These are phyloP conservation scores for Quercus phellos DNA, from an alignment of 331 rosid species.

Conservation along the genomic window DNA sequence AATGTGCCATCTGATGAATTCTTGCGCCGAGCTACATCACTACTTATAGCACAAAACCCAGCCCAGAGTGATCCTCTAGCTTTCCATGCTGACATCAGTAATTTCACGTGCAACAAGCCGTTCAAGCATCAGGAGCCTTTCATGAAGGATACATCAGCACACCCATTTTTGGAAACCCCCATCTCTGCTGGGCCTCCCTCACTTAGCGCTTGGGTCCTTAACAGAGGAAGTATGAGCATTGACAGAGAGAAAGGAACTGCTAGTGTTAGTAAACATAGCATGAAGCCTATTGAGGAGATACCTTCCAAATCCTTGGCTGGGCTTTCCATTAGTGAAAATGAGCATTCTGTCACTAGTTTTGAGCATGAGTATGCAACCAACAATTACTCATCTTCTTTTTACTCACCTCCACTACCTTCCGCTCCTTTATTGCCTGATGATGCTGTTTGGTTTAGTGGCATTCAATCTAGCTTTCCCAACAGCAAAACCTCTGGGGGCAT, in stretches of 20 bases:
- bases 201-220: slow-evolving; percentile 88
- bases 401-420: slow-evolving; percentile 71
- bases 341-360: slow-evolving; percentile 24
- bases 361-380: slow-evolving; percentile 22
- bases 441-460: slow-evolving; percentile 54
- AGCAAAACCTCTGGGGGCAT: slow-evolving; percentile 11
- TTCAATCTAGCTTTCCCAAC: slow-evolving; percentile 26
- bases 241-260: slow-evolving; percentile 37
- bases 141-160: slow-evolving; percentile 36
- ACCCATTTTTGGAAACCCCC: slow-evolving; percentile 34
- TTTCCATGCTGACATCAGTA: slow-evolving; percentile 36
- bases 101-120: slow-evolving; percentile 31
- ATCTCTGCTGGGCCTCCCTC: slow-evolving; percentile 87
- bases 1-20: slow-evolving; percentile 57
- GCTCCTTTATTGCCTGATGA: slow-evolving; percentile 85
- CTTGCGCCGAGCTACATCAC: slow-evolving; percentile 81
- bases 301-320: slow-evolving; percentile 38
- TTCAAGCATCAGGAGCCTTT: slow-evolving; percentile 41
- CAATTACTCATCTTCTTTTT: slow-evolving; percentile 35
- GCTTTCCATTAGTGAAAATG: slow-evolving; percentile 37
- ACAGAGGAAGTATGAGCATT: slow-evolving; percentile 36
- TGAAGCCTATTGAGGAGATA: slow-evolving; percentile 63
- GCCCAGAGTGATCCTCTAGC: slow-evolving; percentile 39
- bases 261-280: slow-evolving; percentile 33
- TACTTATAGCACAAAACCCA: slow-evolving; percentile 72